These are phyloP conservation scores for Saccharum spontaneum DNA, from an alignment of 176 grass and related monocot species.

Conservation along the genomic window DNA sequence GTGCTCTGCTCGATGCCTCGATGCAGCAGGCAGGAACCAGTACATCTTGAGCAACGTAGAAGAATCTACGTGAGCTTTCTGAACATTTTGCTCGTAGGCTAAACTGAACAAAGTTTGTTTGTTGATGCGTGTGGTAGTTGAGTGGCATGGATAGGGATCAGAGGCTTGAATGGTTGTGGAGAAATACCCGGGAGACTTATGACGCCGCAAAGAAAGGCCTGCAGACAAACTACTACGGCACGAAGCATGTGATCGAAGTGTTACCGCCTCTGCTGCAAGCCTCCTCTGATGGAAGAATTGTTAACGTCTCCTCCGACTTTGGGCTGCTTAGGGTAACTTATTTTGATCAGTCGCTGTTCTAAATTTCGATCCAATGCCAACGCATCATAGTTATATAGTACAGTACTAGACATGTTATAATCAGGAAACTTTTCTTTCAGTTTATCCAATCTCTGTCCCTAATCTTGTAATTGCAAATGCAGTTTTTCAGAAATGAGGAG, in stretches of 20 bases:
- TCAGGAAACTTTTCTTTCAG: not conserved
- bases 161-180: slow-evolving; percentile 19
- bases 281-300: slow-evolving; percentile 43
- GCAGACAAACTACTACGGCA: slow-evolving; percentile 66
- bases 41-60: not conserved
- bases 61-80: not conserved
- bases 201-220: slow-evolving; percentile 42
- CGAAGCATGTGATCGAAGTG: slow-evolving; percentile 47
- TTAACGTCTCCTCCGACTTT: slow-evolving; percentile 57
- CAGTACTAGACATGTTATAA: not conserved
- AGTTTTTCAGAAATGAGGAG: slow-evolving; percentile 43
- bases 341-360: not conserved
- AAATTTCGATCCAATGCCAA: not conserved
- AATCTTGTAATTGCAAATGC: not conserved
- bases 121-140: not conserved
- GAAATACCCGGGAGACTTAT: slow-evolving; percentile 19
- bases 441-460: not conserved
- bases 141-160: not conserved
- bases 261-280: slow-evolving; percentile 48
- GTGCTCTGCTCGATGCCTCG: not conserved
- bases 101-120: not conserved
- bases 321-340: slow-evolving; percentile 43
- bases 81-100: not conserved
- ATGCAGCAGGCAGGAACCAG: not conserved
- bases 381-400: not conserved